Percentiles rank a stretch among this genome's conserved stretches.
Evolutionary conservation across 129 eudicot genomes (phyloP).

Genomic region (Logfia minima): DNA sequence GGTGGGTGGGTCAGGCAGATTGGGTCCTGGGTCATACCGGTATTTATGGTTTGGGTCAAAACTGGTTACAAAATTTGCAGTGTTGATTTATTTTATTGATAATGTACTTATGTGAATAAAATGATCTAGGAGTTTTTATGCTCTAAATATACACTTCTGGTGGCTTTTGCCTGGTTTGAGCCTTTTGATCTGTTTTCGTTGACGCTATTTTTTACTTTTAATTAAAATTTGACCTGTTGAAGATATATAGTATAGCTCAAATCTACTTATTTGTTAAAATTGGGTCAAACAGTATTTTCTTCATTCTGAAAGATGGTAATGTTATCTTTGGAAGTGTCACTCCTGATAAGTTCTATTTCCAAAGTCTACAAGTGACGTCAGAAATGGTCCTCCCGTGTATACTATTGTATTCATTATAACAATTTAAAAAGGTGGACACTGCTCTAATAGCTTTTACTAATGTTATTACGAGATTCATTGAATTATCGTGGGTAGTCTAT

Average conservation of each 20-base stretch:
- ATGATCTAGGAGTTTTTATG: slow-evolving; percentile 1
- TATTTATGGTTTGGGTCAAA: not conserved
- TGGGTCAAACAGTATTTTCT: not conserved
- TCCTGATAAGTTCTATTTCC: slow-evolving; percentile 17
- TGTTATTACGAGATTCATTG: not conserved
- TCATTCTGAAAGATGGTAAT: not conserved
- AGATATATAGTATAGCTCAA: not conserved
- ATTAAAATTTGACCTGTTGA: not conserved
- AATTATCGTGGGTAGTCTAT: not conserved
- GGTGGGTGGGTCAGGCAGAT: slow-evolving; percentile 8
- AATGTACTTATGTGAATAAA: too few relatives aligned
- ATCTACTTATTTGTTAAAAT: not conserved
- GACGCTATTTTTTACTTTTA: not conserved
- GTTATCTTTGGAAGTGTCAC: not conserved
- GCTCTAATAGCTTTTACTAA: not conserved
- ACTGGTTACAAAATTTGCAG: not conserved
- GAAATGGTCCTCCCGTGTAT: not conserved
- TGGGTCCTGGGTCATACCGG: not conserved
- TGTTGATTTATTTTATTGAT: too few relatives aligned
- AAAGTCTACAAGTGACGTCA: not conserved
- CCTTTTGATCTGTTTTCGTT: not conserved
- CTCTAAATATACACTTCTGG: not conserved
- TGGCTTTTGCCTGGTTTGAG: not conserved
- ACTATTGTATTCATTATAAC: not conserved
- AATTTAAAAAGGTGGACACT: not conserved